These are phyloP conservation scores for Orbilia javanica DNA, from an alignment of 2,329 filamentous ascomycete genomes.

Conservation along the genomic window DNA sequence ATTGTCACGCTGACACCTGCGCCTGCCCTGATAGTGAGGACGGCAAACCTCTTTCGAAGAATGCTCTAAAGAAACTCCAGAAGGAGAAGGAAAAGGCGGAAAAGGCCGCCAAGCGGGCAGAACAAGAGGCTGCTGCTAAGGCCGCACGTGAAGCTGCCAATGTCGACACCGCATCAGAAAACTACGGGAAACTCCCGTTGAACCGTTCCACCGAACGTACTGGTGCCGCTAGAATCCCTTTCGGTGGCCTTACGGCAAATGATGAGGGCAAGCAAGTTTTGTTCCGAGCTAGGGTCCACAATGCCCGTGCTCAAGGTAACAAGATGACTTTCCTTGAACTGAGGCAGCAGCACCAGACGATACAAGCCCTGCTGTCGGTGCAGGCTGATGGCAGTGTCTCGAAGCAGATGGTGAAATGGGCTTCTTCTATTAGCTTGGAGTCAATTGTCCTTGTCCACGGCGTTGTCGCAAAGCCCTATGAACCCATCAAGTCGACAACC, in stretches of 20 bases:
- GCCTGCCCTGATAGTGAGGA: conserved; percentile 63
- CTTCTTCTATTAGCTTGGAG: conserved; percentile 79
- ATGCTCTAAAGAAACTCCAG: conserved; percentile 85
- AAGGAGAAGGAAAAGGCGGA: conserved; percentile 90
- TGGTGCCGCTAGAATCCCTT: conserved; percentile 70
- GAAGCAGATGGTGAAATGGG: conserved; percentile 96
- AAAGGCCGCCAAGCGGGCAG: conserved; percentile 79
- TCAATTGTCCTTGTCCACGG: conserved; percentile 86
- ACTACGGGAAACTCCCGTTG: conserved; percentile 80
- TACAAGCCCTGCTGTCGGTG: conserved; percentile 83
- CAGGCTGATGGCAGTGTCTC: conserved; percentile 76
- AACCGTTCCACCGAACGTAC: conserved; percentile 71
- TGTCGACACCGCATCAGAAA: conserved; percentile 76
- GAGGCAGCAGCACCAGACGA: conserved; percentile 80
- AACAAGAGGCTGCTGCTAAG: conserved; percentile 78
- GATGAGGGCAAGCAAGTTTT: conserved; percentile 63
- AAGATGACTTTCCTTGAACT: conserved; percentile 93
- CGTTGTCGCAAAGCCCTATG: conserved; percentile 81
- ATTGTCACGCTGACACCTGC: conserved; percentile 25
- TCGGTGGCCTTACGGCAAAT: conserved; percentile 70
- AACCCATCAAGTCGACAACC: conserved; percentile 87
- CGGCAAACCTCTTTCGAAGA: conserved; percentile 75
- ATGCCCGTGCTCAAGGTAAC: conserved; percentile 86
- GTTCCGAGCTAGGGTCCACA: conserved; percentile 75
- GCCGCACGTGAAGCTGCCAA: conserved; percentile 74